These are phyloP conservation scores for Aspergillus sp. DNA, from an alignment of 2,329 filamentous ascomycete species.

Conservation along the genomic window DNA sequence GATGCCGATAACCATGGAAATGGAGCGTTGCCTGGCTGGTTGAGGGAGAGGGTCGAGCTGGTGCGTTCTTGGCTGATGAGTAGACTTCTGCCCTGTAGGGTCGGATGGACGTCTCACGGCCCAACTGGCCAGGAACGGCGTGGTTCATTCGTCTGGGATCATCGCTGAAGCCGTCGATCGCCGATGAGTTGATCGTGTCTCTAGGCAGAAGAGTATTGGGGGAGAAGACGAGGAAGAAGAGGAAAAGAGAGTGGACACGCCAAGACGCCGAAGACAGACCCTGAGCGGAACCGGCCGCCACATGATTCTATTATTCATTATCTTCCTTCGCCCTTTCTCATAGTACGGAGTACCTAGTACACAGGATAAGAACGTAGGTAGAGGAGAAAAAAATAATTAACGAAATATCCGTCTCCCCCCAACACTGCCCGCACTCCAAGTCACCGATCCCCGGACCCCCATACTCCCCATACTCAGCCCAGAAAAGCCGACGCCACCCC, in stretches of 20 bases:
- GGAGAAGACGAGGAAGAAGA: too few species aligned
- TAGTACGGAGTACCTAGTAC: background rate
- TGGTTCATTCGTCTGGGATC: too few species aligned
- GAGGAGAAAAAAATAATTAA: conserved; percentile 18
- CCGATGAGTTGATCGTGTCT: too few species aligned
- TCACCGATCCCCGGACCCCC: conserved; percentile 43
- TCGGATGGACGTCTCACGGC: too few species aligned
- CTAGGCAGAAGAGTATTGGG: too few species aligned
- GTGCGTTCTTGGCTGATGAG: background rate
- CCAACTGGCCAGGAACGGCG: too few species aligned
- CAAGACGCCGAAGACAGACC: too few species aligned
- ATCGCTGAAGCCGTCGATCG: too few species aligned
- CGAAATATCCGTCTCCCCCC: conserved; percentile 46
- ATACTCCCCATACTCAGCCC: conserved; percentile 47
- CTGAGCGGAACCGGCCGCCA: too few species aligned
- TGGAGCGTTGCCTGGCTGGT: background rate
- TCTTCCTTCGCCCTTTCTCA: background rate
- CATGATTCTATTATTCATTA: too few species aligned
- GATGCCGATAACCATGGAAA: background rate
- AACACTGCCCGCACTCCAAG: conserved; percentile 42
- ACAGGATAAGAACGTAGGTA: background rate
- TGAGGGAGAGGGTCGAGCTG: background rate
- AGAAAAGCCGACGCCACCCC: conserved; percentile 48
- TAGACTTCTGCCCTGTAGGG: background rate
- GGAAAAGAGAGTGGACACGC: too few species aligned